Evolutionary conservation across 2,329 filamentous ascomycete species (phyloP).

Genomic region (Nigrospora sphaerica): DNA sequence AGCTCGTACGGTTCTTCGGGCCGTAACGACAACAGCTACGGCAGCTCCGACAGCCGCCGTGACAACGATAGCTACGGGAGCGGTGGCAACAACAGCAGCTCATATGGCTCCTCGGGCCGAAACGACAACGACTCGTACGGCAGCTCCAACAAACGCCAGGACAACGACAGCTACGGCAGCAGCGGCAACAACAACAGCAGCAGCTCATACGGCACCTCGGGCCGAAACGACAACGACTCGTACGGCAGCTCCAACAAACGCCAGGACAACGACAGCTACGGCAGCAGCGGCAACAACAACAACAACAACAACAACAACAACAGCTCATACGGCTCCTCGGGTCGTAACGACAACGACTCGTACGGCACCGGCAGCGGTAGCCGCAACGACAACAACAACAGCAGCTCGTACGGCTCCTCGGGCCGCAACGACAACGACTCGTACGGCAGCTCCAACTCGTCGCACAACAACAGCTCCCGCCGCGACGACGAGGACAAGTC

Average conservation of each 20-base stretch:
- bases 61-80: not conserved
- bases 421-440: slow-evolving; percentile 1
- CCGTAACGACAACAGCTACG: not conserved
- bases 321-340: slow-evolving; percentile 1
- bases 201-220: not conserved
- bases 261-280: too few species aligned
- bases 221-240: not conserved
- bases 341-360: not conserved
- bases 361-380: not conserved
- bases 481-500: not conserved
- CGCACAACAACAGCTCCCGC: too few species aligned
- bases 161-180: not conserved
- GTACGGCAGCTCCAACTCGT: not conserved
- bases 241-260: not conserved
- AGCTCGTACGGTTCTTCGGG: not conserved
- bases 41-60: not conserved
- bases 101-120: not conserved
- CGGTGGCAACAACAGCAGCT: not conserved
- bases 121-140: not conserved
- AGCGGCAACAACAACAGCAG: not conserved
- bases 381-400: not conserved
- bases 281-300: not conserved
- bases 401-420: not conserved
- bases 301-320: not conserved
- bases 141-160: not conserved